Evolutionary conservation across 495 filamentous ascomycete species (phyloP).

Genomic region (Penicillium mononematosum): DNA sequence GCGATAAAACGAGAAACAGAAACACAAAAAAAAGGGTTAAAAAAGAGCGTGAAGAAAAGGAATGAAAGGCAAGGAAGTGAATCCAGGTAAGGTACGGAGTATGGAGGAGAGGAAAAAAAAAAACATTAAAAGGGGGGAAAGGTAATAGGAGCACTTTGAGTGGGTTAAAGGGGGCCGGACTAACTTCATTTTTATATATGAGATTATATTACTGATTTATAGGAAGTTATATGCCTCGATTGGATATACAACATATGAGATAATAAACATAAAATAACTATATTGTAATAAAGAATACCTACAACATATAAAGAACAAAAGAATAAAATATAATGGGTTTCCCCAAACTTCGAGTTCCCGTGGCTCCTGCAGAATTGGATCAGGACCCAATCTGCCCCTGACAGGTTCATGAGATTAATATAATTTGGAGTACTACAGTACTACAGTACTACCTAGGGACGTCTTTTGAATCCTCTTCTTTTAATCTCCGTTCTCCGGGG

Average conservation of each 20-base stretch:
- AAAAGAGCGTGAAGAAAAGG: slow-evolving; percentile 23
- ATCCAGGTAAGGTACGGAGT: slow-evolving; percentile 35
- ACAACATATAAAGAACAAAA: background rate
- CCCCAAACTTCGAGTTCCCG: slow-evolving; percentile 21
- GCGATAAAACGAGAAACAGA: slow-evolving; percentile 10
- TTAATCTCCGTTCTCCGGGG: background rate
- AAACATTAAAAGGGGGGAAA: slow-evolving; percentile 16
- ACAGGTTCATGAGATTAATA: background rate
- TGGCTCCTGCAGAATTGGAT: slow-evolving; percentile 31
- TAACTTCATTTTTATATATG: background rate
- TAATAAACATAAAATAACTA: background rate
- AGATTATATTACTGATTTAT: background rate
- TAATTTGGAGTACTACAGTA: background rate
- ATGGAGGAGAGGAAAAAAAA: slow-evolving; percentile 9
- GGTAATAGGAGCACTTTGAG: slow-evolving; percentile 5
- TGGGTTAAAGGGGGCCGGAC: slow-evolving; percentile 11
- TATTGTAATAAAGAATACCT: background rate
- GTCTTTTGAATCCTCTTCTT: background rate
- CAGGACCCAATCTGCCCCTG: slow-evolving; percentile 15
- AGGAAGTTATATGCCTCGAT: background rate
- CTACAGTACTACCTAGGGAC: background rate
- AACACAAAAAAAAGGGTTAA: slow-evolving; percentile 13
- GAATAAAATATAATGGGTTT: background rate
- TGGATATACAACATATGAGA: background rate
- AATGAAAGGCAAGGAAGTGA: slow-evolving; percentile 30